Evolutionary conservation across 805 yeast genomes (phyloP).

Genomic region (Pichia rugopelliculosa): DNA sequence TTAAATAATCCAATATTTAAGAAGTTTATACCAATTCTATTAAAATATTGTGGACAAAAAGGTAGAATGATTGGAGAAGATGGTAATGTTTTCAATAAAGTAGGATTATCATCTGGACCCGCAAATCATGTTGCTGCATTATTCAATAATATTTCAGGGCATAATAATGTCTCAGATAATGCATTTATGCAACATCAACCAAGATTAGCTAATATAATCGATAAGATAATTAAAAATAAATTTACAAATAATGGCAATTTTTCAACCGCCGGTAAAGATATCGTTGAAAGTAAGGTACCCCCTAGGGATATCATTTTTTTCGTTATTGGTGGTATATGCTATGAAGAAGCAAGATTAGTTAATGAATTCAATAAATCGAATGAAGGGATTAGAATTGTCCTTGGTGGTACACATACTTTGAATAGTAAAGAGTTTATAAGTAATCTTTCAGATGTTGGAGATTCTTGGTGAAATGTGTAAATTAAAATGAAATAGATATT

Average conservation of each 20-base stretch:
- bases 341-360: conserved; percentile 82
- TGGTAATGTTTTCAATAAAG: conserved; percentile 23
- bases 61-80: conserved; percentile 36
- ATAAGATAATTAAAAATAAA: conserved; percentile 34
- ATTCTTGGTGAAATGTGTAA: conserved; percentile 14
- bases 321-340: conserved; percentile 84
- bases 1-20: conserved; percentile 32
- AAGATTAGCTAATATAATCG: conserved; percentile 45
- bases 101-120: conserved; percentile 7
- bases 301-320: conserved; percentile 65
- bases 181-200: conserved; percentile 92
- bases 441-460: conserved; percentile 18
- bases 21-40: conserved; percentile 37
- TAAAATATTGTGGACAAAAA: conserved; percentile 37
- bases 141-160: conserved; percentile 29
- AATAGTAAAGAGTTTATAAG: conserved; percentile 37
- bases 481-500: neutral
- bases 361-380: conserved; percentile 57
- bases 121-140: conserved; percentile 21
- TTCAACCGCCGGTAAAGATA: conserved; percentile 22
- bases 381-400: conserved; percentile 53
- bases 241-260: conserved; percentile 22
- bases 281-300: conserved; percentile 21
- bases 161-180: conserved; percentile 44
- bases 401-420: conserved; percentile 73